Conservation (phyloP, 768 basidiomycete genomes). For the Pleurotus cornucopiae region DNA sequence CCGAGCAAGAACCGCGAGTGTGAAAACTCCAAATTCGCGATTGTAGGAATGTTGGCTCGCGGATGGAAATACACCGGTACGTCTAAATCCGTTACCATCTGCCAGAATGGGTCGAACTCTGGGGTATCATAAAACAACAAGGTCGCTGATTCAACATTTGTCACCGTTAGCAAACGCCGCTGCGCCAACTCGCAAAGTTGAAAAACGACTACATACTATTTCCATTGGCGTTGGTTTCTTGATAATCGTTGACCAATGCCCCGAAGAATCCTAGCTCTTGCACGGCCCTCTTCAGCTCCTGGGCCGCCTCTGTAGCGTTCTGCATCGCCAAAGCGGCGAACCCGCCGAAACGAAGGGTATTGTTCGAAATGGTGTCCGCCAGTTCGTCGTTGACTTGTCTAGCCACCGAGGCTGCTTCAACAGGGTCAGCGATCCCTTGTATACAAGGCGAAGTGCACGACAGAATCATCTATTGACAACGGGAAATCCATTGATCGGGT, state of each 20-base stretch:
- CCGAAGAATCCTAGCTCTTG: slow-evolving; percentile 37
- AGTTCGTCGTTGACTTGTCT: slow-evolving; percentile 31
- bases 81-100: slow-evolving; percentile 30
- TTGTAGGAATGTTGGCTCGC: slow-evolving; percentile 22
- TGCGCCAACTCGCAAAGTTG: too few relatives aligned
- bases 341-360: slow-evolving; percentile 34
- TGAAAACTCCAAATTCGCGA: slow-evolving; percentile 20
- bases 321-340: slow-evolving; percentile 42
- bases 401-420: slow-evolving; percentile 27
- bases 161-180: too few relatives aligned
- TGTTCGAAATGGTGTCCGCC: slow-evolving; percentile 32
- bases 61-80: slow-evolving; percentile 38
- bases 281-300: slow-evolving; percentile 35
- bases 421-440: slow-evolving; percentile 33
- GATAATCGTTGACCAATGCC: slow-evolving; percentile 39
- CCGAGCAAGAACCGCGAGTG: slow-evolving; percentile 31
- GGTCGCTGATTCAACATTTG: slow-evolving; percentile 19
- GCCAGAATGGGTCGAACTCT: slow-evolving; percentile 34
- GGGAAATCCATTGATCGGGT: too few relatives aligned
- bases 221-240: slow-evolving; percentile 33
- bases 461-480: slow-evolving; percentile 28
- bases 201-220: slow-evolving; percentile 23
- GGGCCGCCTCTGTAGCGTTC: slow-evolving; percentile 34
- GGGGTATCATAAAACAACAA: slow-evolving; percentile 34
- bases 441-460: slow-evolving; percentile 34